Evolutionary conservation across 768 basidiomycete species (phyloP), one percentile per base, ranked within the genome.

Genomic region (Lentinula raphanica): DNA sequence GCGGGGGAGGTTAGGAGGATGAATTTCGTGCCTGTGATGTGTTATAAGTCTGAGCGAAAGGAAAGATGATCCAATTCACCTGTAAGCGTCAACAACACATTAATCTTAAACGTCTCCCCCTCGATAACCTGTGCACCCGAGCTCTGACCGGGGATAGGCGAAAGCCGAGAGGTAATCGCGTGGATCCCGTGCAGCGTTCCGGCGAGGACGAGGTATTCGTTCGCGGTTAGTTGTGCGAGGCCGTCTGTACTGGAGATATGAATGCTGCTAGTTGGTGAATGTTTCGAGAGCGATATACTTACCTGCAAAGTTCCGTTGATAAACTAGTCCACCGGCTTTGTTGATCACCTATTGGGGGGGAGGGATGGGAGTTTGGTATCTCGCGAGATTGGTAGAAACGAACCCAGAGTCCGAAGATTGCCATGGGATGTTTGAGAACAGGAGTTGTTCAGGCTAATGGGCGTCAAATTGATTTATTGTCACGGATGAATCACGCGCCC

Each of bases 161-260:
- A 93, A 45, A 99, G 77, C 44, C 92, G 84, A 61, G 89, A 88
- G 0, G 96, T 98, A 64, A 98, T 98, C n/a, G 97, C 97, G 65
- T 98, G 97, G 28, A 99, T 96, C 51, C 96, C 95, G 62, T 98
- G 97, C 36, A 98, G 74, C 13, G 97, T 98, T 44, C 96, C 96
- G 2, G 97, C 97, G 39, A 98, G 83, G 17, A 98, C 92, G 55
- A 99, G 85, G 63, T 94, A 89, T 76, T 97, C 94, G 72, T 97
- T 97, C 21, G 95, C 92, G 6, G 91, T 90, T 54, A 96, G 77
- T 58, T 87, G 83, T 8, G 94, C 87, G 49, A 98, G 85, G n/a
- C 93, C 94, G 63, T 95, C 97, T 97, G 70, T 27, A 46, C 15
- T n/a, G 28, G 56, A 21, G n/a, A 13, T 53, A 46, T 49, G n/a